Evolutionary conservation across 495 filamentous ascomycete genomes (phyloP), one percentile per base, ranked within the genome.

Genomic region (Cercophora scortea): DNA sequence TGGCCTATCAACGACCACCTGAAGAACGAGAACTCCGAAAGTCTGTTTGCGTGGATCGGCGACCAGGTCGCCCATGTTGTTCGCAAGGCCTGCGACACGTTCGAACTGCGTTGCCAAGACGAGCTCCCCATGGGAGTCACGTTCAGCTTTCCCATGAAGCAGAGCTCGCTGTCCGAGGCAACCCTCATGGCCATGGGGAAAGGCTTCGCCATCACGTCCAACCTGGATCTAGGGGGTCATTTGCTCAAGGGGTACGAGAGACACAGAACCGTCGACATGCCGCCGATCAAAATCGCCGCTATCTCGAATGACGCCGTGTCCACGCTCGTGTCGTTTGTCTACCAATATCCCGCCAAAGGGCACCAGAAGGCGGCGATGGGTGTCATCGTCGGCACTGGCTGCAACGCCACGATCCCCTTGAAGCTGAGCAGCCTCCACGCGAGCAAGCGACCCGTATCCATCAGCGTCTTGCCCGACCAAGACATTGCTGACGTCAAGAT

Each of bases 121-220:
- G 80, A 81, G 59, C 60, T 92, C 45, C 80, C 85, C 38, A 79
- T 91, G 72, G 89, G 89, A 2, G 85, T 94, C 40, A 89, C 89
- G 12, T 94, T 91, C 65, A 88, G 84, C 70, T 94, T 94, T 58
- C 88, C 89, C 11, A 90, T 92, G 70, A 79, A 83, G 62, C 89
- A 94, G 75, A 77, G 79, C 51, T 83, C 85, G 18, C 72, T 92
- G 45, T 75, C 85, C 13, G 80, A 89, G 53, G 89, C 89, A 9
- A 86, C 82, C 6, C 67, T 94, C 39, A 89, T 90, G 85, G 79
- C 85, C 6, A 91, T 91, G 88, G 89, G 89, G 32, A 92, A 94
- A 69, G 89, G 89, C 18, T 94, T 92, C 56, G 82, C 85, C 32
- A 86, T 92, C 42, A 83, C 79, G 0, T 82, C 82, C 2, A 78